Conservation (phyloP, 2,329 filamentous ascomycete genomes). For the Sporothrix euskadiensis region DNA sequence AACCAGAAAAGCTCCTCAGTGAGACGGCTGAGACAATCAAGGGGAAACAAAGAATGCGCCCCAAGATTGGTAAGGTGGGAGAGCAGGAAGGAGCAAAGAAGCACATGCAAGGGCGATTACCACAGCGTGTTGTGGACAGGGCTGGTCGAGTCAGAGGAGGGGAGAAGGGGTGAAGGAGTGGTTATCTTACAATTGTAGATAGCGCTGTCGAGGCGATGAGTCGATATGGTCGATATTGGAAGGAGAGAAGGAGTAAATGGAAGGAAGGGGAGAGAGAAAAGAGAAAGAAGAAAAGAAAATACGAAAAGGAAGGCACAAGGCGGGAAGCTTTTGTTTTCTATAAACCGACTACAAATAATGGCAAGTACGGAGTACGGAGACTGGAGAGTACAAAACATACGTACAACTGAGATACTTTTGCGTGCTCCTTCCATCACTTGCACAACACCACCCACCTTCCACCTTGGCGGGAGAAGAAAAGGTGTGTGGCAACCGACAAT, state of each 20-base stretch:
- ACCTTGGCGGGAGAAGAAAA: background rate
- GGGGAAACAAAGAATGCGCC: slow-evolving; percentile 18
- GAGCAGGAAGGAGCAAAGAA: background rate
- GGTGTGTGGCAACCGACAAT: slow-evolving; percentile 9
- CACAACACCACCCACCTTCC: slow-evolving; percentile 24
- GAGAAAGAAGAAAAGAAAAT: background rate
- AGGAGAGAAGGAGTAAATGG: background rate
- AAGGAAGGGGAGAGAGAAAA: background rate
- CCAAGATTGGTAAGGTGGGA: slow-evolving; percentile 4
- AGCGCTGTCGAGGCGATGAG: background rate
- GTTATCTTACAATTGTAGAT: background rate
- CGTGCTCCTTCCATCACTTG: slow-evolving; percentile 12
- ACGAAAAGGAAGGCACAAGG: slow-evolving; percentile 6
- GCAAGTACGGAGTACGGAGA: background rate
- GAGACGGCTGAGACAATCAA: slow-evolving; percentile 19
- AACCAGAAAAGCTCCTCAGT: slow-evolving; percentile 1
- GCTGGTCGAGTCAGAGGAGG: background rate
- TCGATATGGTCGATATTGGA: background rate
- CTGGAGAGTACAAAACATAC: too few species aligned
- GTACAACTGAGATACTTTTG: background rate
- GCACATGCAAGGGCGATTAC: slow-evolving; percentile 11
- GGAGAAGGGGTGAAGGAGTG: background rate
- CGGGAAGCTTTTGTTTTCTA: slow-evolving; percentile 16
- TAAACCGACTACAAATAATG: background rate
- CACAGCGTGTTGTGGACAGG: background rate